Percentiles rank a stretch among this genome's conserved stretches.
Conservation (phyloP, 73 alveolate genomes). For the Paramecium primaurelia region DNA sequence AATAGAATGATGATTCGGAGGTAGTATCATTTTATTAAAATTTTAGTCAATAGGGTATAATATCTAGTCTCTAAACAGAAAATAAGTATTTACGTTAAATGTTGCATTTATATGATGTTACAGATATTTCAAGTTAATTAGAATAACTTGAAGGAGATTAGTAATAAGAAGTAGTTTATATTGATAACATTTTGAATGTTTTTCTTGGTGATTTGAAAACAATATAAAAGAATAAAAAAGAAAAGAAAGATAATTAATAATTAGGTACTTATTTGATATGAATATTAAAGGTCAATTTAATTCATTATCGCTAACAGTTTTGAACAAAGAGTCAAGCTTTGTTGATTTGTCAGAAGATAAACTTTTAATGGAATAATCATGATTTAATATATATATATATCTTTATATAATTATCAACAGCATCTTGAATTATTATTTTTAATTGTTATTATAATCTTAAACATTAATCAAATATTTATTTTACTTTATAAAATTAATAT, state of each 20-base stretch:
- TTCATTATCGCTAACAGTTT: constrained; percentile 3
- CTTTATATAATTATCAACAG: not conserved
- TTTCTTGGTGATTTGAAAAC: constrained; percentile 7
- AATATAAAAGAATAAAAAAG: not conserved
- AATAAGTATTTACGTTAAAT: not conserved
- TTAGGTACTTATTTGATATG: not conserved
- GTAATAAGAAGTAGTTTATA: not conserved
- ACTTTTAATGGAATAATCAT: constrained; percentile 23
- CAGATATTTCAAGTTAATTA: not conserved
- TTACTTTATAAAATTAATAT: not conserved
- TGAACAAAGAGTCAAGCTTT: constrained; percentile 39
- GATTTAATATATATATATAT: not conserved
- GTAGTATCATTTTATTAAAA: not conserved
- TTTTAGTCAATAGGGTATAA: not conserved
- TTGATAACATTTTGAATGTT: not conserved
- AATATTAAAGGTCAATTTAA: not conserved
- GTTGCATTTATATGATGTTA: constrained; percentile 22
- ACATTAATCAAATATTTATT: not conserved
- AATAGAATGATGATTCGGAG: constrained; percentile 11
- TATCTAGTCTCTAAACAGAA: not conserved
- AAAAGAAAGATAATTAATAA: constrained; percentile 2
- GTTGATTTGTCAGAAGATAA: constrained; percentile 48
- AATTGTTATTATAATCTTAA: not conserved
- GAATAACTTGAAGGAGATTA: not conserved
- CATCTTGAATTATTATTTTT: not conserved